Conservation (phyloP, 345 rosid genomes). For the Arabidopsis arenosa region DNA sequence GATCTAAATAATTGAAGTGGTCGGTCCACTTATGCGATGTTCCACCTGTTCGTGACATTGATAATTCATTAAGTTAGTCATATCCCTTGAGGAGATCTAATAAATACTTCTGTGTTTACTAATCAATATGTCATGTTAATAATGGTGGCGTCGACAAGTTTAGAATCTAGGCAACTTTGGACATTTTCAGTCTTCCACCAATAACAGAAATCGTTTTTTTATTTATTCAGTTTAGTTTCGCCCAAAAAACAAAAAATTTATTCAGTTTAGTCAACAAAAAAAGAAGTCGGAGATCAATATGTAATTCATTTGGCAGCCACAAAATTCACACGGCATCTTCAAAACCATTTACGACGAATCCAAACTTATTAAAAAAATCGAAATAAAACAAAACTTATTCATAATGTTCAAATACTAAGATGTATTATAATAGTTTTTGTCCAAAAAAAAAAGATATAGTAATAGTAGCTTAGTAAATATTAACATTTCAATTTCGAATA, state of each 20-base stretch:
- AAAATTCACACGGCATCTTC: conserved; percentile 6
- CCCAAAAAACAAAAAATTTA: background rate
- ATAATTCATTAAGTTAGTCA: conserved; percentile 36
- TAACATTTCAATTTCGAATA: background rate
- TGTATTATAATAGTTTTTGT: background rate
- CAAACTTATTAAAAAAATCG: background rate
- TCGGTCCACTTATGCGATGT: conserved; percentile 41
- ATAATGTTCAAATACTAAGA: background rate
- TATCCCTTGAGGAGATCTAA: conserved; percentile 28
- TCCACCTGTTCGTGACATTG: conserved; percentile 44
- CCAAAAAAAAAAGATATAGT: too few relatives aligned
- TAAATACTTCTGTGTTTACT: conserved; percentile 20
- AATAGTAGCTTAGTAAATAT: background rate
- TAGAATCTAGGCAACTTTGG: conserved; percentile 31
- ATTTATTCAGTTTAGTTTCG: background rate
- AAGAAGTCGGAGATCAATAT: background rate
- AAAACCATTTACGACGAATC: background rate
- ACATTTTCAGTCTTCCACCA: background rate
- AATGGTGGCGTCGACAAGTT: conserved; percentile 24
- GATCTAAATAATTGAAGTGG: conserved; percentile 37
- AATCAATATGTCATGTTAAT: conserved; percentile 16
- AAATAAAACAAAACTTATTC: background rate
- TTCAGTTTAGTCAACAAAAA: background rate
- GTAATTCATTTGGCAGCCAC: conserved; percentile 2
- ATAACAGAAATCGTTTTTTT: background rate